Percentiles rank a stretch among this genome's conserved stretches.
Evolutionary conservation across 2,329 filamentous ascomycete species (phyloP).

Genomic region (Scytalidium lignicola): DNA sequence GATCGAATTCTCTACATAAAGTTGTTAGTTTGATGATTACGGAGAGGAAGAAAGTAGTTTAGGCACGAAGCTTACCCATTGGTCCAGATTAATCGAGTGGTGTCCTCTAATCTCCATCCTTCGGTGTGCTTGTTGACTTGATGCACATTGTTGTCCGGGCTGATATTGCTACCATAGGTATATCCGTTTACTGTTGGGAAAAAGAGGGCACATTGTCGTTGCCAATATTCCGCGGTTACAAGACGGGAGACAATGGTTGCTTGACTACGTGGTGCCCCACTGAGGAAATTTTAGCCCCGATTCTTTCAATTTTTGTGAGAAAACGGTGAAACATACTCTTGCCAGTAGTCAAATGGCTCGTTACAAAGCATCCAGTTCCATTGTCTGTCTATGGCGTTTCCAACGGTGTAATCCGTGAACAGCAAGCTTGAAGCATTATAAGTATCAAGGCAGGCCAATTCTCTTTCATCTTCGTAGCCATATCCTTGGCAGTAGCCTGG

Average conservation of each 20-base stretch:
- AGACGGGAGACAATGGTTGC: conserved; percentile 48
- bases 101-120: conserved; percentile 49
- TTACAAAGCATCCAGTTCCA: conserved; percentile 61
- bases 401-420: conserved; percentile 43
- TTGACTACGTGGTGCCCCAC: conserved; percentile 38
- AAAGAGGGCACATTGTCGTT: conserved; percentile 48
- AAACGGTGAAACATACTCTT: conserved; percentile 34
- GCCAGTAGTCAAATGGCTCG: conserved; percentile 55
- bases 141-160: conserved; percentile 38
- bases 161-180: conserved; percentile 41
- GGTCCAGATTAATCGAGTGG: conserved; percentile 50
- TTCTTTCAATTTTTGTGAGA: background rate
- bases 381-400: conserved; percentile 43
- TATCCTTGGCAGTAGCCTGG: conserved; percentile 43
- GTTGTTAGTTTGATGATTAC: conserved; percentile 3
- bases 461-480: conserved; percentile 39
- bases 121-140: conserved; percentile 48
- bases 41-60: background rate
- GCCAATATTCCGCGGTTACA: conserved; percentile 45
- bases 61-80: conserved; percentile 38
- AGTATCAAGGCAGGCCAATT: conserved; percentile 47
- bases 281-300: conserved; percentile 6
- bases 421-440: conserved; percentile 44
- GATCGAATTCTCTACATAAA: conserved; percentile 44
- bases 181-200: conserved; percentile 48